Evolutionary conservation across 2,329 filamentous ascomycete species (phyloP), one percentile per base, ranked within the genome.

Genomic region (Corniculantispora saksenae): DNA sequence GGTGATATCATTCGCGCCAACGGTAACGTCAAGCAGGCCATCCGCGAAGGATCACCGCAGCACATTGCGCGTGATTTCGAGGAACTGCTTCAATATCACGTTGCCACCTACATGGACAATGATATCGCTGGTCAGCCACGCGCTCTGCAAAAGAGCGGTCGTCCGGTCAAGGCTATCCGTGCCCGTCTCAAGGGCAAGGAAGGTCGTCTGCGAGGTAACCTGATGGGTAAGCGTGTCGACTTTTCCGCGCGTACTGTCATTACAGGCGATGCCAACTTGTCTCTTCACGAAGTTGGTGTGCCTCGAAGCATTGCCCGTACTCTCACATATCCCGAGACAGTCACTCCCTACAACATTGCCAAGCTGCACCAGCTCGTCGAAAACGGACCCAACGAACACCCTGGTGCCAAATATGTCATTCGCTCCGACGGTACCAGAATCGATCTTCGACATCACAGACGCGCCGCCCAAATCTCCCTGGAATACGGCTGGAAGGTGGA

Each of bases 211-310:
- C 91, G 95, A 82, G 95, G 96, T 76, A 99, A 99, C 79, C 83
- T 99, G 84, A 99, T 99, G 96, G 95, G 95, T 69, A 99, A 99
- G 81, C 93, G 94, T 88, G 95, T 99, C 67, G 95, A 99, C 77
- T 99, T 99, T 75, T 99, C 96, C 0, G 96, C 96, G 45, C 95
- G 95, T 89, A 99, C 96, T 38, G 95, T 99, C 82, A 99, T 99
- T 77, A 99, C 96, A 61, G 95, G 95, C 81, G 95, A 99, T 75
- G 95, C 95, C 66, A 99, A 98, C 76, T 82, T 99, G 70, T 97
- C 93, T 32, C 85, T 99, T 32, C 94, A 99, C 74, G 93, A 99
- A 82, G 96, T 99, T 67, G 95, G 96, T 79, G 95, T 99, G 51
- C 95, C 95, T 40, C 88, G 91, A 72, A 97, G 91, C 74, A 99